Evolutionary conservation across 331 rosid species (phyloP), one percentile per base, ranked within the genome.

Genomic region (Malus hybrid): DNA sequence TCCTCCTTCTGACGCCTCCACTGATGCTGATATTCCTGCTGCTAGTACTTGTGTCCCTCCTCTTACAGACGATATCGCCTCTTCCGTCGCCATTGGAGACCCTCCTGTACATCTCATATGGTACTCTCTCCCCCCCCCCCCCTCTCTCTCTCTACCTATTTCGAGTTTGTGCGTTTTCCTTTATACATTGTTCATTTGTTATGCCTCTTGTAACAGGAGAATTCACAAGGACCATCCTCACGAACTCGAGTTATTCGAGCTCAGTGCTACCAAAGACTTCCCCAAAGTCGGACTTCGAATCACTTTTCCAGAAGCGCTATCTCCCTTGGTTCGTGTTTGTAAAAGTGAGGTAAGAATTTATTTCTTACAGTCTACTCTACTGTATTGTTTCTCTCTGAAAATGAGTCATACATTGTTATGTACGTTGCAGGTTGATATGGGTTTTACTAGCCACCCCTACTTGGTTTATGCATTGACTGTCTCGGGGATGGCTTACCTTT

Each of bases 171-270:
- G 56, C 46, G 29, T 55, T 74, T 76, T 19, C 7, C 18, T 44
- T 46, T 33, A 28, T 9, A 12, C 3, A 9, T 39, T 52, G 18
- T 82, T 34, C 50, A 42, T 10, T 39, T 71, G 36, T 74, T 10
- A 14, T 8, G 27, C 14, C 5, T 78, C 22, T 27, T 27, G 39
- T 54, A 19, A n/a, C 87, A 93, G 98, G 97, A 87, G 87, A 88
- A 87, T 94, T 73, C 97, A 88, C 86, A 86, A 89, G 80, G 67
- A 79, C 16, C 89, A 69, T 5, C 93, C 93, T 76, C 82, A 76
- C 16, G 55, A 86, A n/a, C 72, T 94, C 28, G 97, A 94, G 86
- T 70, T 94, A 24, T 82, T 92, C 0, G 92, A 94, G 88, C 83
- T 92, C 80, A 39, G 71, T 71, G 86, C 96, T 79, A 34, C 84